These are phyloP conservation scores for Thymus mandschuricus DNA, from an alignment of 257 asterid species.

Conservation along the genomic window DNA sequence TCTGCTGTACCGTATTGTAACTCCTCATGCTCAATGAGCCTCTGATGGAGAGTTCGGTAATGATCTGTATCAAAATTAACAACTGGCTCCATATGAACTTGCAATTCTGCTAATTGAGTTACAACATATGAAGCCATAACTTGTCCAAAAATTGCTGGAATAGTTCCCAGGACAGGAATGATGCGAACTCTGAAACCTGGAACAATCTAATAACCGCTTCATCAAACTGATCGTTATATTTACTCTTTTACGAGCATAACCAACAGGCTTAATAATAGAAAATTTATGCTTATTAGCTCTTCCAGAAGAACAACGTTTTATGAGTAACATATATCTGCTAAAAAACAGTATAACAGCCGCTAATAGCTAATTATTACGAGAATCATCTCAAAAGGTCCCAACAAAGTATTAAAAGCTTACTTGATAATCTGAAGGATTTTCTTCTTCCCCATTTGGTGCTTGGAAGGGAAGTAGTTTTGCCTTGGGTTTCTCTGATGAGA, in stretches of 20 bases:
- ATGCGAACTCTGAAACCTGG: constrained; percentile 98
- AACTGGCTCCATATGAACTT: constrained; percentile 85
- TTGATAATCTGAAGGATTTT: constrained; percentile 96
- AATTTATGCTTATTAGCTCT: neutral
- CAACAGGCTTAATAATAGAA: neutral
- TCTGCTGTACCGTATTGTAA: constrained; percentile 71
- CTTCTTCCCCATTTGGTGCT: constrained; percentile 91
- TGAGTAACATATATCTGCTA: constrained; percentile 10
- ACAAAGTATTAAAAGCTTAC: constrained; percentile 48
- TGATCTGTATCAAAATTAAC: constrained; percentile 87
- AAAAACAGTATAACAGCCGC: neutral
- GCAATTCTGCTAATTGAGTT: constrained; percentile 78
- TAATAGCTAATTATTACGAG: constrained; percentile 12
- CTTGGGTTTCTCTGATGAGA: constrained; percentile 94
- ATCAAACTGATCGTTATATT: constrained; percentile 17
- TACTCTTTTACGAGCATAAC: constrained; percentile 17
- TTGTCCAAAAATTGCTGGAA: constrained; percentile 98
- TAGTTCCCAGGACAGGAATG: constrained; percentile 94
- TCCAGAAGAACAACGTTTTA: constrained; percentile 2
- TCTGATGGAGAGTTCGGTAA: constrained; percentile 81
- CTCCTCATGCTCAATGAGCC: constrained; percentile 95
- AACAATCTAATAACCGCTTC: constrained; percentile 64
- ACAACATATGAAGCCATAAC: constrained; percentile 93
- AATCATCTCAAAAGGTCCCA: constrained; percentile 22
- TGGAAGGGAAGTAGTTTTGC: constrained; percentile 89